A percentile compares a stretch with the other conserved stretches of the same genome.
Evolutionary conservation across 176 grass and related monocot species (phyloP).

Genomic region (Guadua angustifolia): DNA sequence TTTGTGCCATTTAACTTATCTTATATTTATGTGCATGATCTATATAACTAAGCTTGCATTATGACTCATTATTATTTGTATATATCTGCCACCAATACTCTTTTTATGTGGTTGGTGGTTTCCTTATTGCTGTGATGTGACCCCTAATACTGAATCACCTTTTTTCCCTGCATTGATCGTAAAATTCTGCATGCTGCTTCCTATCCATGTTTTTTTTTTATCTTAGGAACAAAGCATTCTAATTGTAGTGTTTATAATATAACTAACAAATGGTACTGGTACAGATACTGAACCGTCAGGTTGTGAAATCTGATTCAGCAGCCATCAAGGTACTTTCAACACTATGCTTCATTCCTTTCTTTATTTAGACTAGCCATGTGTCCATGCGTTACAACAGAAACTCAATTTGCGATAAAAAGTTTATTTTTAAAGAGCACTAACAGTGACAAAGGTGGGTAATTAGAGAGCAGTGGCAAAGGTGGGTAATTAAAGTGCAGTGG

Average conservation of each 20-base stretch:
- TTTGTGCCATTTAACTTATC: too few relatives aligned
- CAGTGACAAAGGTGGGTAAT: too few relatives aligned
- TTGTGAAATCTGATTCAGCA: slow-evolving; percentile 96
- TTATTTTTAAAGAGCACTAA: too few relatives aligned
- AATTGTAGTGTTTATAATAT: not conserved
- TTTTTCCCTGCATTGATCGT: not conserved
- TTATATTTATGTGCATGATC: too few relatives aligned
- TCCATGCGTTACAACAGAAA: too few relatives aligned
- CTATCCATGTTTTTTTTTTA: not conserved
- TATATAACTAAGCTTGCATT: too few relatives aligned
- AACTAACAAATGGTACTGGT: slow-evolving; percentile 38
- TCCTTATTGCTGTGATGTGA: not conserved
- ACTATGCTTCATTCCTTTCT: slow-evolving; percentile 48
- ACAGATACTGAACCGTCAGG: slow-evolving; percentile 90
- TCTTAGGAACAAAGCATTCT: not conserved
- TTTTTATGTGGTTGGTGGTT: not conserved
- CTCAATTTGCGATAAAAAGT: too few relatives aligned
- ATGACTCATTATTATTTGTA: not conserved
- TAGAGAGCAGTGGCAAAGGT: too few relatives aligned
- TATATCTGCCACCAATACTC: not conserved
- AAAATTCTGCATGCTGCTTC: not conserved
- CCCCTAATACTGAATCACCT: too few relatives aligned
- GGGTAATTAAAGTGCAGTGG: too few relatives aligned
- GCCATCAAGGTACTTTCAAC: slow-evolving; percentile 92
- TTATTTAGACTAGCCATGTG: too few relatives aligned